phyloP scores from a whole-genome alignment of 2,329 filamentous ascomycete species.

The Nemania diffusa region DNA sequence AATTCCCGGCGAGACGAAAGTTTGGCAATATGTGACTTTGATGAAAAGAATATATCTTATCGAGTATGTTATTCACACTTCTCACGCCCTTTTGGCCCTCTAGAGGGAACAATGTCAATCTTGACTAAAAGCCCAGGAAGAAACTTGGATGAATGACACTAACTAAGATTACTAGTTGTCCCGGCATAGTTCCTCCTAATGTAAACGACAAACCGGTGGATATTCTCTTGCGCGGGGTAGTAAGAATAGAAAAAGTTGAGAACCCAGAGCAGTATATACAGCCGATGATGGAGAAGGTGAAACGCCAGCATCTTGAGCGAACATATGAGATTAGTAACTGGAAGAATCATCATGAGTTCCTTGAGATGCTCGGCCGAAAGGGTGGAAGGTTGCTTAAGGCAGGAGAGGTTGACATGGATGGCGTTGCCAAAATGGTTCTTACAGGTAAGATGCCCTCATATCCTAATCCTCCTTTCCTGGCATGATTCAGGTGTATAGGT shows the following conservation, averaged over 20 bases:
- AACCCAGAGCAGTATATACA: conserved; percentile 96
- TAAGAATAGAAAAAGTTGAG: conserved; percentile 94
- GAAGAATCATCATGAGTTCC: conserved; percentile 79
- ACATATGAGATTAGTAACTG: conserved; percentile 91
- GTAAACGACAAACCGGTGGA: conserved; percentile 85
- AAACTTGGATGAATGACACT: neutral
- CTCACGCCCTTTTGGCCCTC: too few species aligned
- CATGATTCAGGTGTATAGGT: too few species aligned
- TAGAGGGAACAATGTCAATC: neutral
- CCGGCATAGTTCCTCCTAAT: conserved; percentile 93
- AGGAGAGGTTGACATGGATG: conserved; percentile 94
- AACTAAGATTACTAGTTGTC: conserved; percentile 63
- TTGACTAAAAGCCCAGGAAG: neutral
- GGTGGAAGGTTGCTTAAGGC: conserved; percentile 86
- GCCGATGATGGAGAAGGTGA: conserved; percentile 81
- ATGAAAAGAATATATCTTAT: conserved; percentile 96
- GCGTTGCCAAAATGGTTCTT: conserved; percentile 94
- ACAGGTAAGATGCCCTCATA: conserved; percentile 58
- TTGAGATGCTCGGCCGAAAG: conserved; percentile 88
- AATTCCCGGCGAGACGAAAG: conserved; percentile 95
- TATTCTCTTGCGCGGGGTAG: conserved; percentile 88
- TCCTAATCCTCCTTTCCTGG: neutral
- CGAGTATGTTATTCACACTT: conserved; percentile 57
- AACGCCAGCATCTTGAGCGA: conserved; percentile 87
- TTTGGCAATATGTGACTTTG: conserved; percentile 96